Evolutionary conservation across 345 rosid species (phyloP).

Genomic region (Salix viminalis): DNA sequence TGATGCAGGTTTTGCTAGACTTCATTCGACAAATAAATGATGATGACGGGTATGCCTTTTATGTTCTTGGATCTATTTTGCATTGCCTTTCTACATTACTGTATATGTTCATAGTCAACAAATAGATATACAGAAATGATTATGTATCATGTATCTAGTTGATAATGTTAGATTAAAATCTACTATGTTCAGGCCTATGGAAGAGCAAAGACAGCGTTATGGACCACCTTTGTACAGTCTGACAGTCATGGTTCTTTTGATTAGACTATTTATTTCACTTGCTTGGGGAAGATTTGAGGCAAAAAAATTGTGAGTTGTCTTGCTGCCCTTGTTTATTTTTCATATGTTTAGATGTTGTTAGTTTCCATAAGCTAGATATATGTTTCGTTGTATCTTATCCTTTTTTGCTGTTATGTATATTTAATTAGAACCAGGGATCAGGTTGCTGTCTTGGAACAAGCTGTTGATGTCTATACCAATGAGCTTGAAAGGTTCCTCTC

Average conservation of each 20-base stretch:
- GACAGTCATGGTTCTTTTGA: constrained; percentile 55
- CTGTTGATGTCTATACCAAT: constrained; percentile 55
- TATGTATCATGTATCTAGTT: neutral
- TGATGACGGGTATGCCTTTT: constrained; percentile 76
- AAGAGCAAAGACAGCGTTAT: constrained; percentile 94
- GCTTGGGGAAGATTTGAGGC: constrained; percentile 62
- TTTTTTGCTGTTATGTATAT: constrained; percentile 7
- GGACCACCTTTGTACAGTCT: constrained; percentile 89
- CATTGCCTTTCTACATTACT: neutral
- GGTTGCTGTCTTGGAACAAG: constrained; percentile 61
- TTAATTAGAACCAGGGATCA: constrained; percentile 51
- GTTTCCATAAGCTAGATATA: neutral
- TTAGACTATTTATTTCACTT: constrained; percentile 63
- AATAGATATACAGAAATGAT: constrained; percentile 4
- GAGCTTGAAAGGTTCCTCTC: constrained; percentile 79
- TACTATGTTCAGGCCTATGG: constrained; percentile 77
- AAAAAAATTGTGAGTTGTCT: constrained; percentile 57
- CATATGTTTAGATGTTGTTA: neutral
- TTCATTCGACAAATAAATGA: constrained; percentile 89
- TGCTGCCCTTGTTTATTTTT: constrained; percentile 13
- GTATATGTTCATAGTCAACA: neutral
- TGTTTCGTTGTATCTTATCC: neutral
- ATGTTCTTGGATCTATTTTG: neutral
- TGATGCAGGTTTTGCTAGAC: constrained; percentile 82
- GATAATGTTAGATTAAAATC: constrained; percentile 9